phyloP scores from a whole-genome alignment of 78 protist species.

The Dictyostelium intermedium region DNA sequence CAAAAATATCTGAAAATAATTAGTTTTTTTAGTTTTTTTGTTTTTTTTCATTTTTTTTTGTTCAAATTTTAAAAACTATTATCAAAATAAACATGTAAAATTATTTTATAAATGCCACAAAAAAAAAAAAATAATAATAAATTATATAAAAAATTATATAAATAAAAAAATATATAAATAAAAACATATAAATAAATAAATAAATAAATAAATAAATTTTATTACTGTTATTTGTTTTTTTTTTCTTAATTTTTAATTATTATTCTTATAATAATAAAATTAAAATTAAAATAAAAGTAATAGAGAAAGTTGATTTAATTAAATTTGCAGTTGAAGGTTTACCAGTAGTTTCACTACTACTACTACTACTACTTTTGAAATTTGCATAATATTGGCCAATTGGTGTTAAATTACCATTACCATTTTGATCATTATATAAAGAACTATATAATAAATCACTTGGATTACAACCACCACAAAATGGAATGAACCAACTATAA shows the following conservation, averaged over 20 bases:
- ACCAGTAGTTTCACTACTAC: neutral
- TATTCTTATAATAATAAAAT: no score
- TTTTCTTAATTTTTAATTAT: no score
- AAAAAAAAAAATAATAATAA: no score
- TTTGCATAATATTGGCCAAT: constrained; percentile 2
- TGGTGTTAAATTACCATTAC: neutral
- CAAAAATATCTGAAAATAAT: neutral
- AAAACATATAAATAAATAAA: no score
- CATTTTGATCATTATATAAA: neutral
- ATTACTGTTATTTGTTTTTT: neutral
- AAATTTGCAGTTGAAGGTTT: neutral
- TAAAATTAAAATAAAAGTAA: neutral
- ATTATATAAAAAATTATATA: no score
- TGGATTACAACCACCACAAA: neutral
- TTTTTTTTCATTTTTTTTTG: no score
- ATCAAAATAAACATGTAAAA: no score
- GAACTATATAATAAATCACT: neutral
- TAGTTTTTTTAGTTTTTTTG: no score
- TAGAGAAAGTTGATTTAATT: neutral
- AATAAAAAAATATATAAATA: no score
- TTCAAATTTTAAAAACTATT: no score
- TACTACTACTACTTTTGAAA: neutral
- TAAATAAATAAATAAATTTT: neutral
- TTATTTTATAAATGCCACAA: no score
- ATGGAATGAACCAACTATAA: constrained; percentile 27